Evolutionary conservation across 2,329 filamentous ascomycete species (phyloP).

Genomic region (Hypoxylon sp.): DNA sequence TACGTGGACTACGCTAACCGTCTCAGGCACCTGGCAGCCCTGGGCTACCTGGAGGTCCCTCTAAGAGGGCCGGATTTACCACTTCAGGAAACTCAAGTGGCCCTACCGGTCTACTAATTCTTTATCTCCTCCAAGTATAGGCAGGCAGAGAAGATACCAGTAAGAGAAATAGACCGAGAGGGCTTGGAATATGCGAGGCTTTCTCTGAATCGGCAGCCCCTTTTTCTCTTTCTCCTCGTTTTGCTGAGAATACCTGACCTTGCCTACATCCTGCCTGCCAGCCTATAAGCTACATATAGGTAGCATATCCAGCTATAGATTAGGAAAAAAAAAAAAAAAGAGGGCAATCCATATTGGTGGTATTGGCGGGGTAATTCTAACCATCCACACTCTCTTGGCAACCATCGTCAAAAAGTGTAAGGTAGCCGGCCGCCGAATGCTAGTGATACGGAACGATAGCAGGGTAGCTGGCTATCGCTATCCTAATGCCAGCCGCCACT

Average conservation of each 20-base stretch:
- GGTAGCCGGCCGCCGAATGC: conserved; percentile 4
- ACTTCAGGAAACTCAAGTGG: conserved; percentile 4
- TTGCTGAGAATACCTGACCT: too few species aligned
- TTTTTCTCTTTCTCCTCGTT: too few species aligned
- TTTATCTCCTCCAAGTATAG: neutral
- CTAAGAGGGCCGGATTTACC: conserved; percentile 2
- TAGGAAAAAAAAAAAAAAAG: neutral
- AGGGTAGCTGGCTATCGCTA: neutral
- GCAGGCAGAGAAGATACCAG: neutral
- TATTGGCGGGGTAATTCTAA: conserved; percentile 8
- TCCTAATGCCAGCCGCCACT: neutral
- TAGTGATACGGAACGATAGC: too few species aligned
- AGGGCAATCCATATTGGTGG: conserved; percentile 8
- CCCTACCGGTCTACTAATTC: conserved; percentile 1
- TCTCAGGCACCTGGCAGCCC: conserved; percentile 13
- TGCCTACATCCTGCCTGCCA: too few species aligned
- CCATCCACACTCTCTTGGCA: conserved; percentile 13
- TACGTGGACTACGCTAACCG: neutral
- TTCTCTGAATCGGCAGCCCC: conserved; percentile 3
- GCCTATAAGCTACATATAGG: too few species aligned
- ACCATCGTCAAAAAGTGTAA: conserved; percentile 14
- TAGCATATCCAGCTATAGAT: too few species aligned
- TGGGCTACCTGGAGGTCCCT: conserved; percentile 5
- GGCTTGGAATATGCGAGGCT: too few species aligned
- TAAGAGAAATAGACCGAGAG: conserved; percentile 2